Evolutionary conservation across 345 rosid genomes (phyloP).

Genomic region (Aquilaria yunnanensis): DNA sequence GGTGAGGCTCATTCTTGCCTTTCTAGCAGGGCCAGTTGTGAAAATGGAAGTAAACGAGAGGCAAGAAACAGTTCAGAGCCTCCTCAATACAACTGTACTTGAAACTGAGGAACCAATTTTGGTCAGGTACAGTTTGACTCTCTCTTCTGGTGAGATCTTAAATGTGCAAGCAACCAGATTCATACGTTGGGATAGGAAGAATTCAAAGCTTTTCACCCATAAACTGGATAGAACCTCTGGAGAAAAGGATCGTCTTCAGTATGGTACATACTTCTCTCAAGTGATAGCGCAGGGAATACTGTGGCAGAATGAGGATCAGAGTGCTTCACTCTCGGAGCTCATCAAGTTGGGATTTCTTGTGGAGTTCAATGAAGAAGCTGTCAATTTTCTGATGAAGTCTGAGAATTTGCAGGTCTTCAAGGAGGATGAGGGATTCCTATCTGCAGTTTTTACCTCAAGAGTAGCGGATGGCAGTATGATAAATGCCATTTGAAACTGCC

Average conservation of each 20-base stretch:
- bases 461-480: conserved; percentile 2
- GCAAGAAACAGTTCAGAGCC: conserved; percentile 32
- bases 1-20: conserved; percentile 53
- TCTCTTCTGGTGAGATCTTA: conserved; percentile 33
- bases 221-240: conserved; percentile 31
- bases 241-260: conserved; percentile 29
- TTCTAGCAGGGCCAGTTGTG: conserved; percentile 42
- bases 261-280: conserved; percentile 46
- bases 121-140: conserved; percentile 25
- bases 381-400: conserved; percentile 45
- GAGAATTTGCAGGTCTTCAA: conserved; percentile 41
- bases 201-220: conserved; percentile 33
- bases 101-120: conserved; percentile 34
- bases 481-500: too few species aligned
- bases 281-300: conserved; percentile 46
- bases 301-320: conserved; percentile 44
- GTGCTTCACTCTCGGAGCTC: conserved; percentile 38
- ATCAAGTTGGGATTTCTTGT: conserved; percentile 50
- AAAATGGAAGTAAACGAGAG: conserved; percentile 41
- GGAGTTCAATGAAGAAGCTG: conserved; percentile 41
- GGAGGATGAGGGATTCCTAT: conserved; percentile 49
- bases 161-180: conserved; percentile 18
- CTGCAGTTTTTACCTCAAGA: conserved; percentile 24
- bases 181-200: conserved; percentile 55
- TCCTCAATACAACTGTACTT: conserved; percentile 26